These are phyloP conservation scores for Mycosphaerella sp. DNA, from an alignment of 2,329 filamentous ascomycete species.

Conservation along the genomic window DNA sequence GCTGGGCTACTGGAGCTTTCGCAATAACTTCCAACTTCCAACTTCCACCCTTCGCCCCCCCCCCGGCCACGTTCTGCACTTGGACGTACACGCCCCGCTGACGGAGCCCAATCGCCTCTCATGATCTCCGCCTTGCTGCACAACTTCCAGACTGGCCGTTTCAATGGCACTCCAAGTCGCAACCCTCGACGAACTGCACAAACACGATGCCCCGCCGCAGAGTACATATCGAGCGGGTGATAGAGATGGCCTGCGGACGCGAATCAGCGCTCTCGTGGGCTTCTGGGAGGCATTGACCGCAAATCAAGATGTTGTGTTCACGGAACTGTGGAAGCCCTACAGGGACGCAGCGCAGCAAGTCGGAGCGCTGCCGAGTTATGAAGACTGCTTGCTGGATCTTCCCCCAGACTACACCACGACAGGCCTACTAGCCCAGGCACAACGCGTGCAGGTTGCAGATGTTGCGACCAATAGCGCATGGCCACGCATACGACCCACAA, in stretches of 20 bases:
- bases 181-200: constrained; percentile 36
- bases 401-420: constrained; percentile 43
- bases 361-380: constrained; percentile 39
- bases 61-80: constrained; percentile 3
- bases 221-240: constrained; percentile 43
- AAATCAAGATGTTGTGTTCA: constrained; percentile 6
- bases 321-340: constrained; percentile 22
- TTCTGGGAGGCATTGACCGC: constrained; percentile 23
- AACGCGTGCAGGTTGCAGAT: constrained; percentile 9
- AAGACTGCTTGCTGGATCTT: constrained; percentile 39
- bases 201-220: constrained; percentile 39
- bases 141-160: constrained; percentile 25
- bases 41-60: background rate
- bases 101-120: constrained; percentile 27
- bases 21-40: background rate
- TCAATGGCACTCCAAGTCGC: constrained; percentile 42
- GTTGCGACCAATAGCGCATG: constrained; percentile 7
- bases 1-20: no score
- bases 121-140: constrained; percentile 31
- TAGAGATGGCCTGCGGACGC: constrained; percentile 33
- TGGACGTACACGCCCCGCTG: background rate
- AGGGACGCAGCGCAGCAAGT: constrained; percentile 3
- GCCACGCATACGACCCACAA: constrained; percentile 6
- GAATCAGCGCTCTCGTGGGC: constrained; percentile 24
- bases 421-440: constrained; percentile 15